These are phyloP conservation scores for Cardamine chenopodiifolia DNA, from an alignment of 345 rosid species.

Conservation along the genomic window DNA sequence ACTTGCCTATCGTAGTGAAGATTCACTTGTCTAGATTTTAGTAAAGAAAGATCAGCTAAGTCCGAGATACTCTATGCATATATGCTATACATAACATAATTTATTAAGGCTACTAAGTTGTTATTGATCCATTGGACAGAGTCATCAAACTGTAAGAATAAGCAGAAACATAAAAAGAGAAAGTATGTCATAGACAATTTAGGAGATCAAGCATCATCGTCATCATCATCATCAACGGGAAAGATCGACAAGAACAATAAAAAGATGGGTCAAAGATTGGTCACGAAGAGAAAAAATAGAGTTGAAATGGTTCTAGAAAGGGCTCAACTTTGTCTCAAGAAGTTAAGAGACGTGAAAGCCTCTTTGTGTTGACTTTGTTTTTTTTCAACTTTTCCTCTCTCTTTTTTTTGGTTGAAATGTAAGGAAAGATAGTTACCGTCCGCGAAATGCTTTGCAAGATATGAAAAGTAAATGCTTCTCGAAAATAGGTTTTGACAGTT, in stretches of 20 bases:
- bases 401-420: not conserved
- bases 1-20: not conserved
- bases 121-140: constrained; percentile 33
- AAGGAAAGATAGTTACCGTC: not conserved
- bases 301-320: constrained; percentile 41
- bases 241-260: constrained; percentile 29
- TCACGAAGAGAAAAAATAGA: constrained; percentile 36
- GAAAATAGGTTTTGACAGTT: not conserved
- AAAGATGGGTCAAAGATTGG: constrained; percentile 22
- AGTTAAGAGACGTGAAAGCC: constrained; percentile 42
- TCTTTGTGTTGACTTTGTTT: constrained; percentile 33
- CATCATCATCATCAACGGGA: constrained; percentile 20
- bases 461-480: constrained; percentile 16
- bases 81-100: not conserved
- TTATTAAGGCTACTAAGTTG: not conserved
- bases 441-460: not conserved
- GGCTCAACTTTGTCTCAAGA: constrained; percentile 41
- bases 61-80: not conserved
- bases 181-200: not conserved
- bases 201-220: constrained; percentile 20
- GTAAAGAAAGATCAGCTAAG: not conserved
- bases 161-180: constrained; percentile 33
- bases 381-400: not conserved
- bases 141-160: constrained; percentile 39
- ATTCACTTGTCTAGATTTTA: not conserved